Base-by-base conservation (phyloP, 305 asterid species). In the Coffea humblotiana region DNA sequence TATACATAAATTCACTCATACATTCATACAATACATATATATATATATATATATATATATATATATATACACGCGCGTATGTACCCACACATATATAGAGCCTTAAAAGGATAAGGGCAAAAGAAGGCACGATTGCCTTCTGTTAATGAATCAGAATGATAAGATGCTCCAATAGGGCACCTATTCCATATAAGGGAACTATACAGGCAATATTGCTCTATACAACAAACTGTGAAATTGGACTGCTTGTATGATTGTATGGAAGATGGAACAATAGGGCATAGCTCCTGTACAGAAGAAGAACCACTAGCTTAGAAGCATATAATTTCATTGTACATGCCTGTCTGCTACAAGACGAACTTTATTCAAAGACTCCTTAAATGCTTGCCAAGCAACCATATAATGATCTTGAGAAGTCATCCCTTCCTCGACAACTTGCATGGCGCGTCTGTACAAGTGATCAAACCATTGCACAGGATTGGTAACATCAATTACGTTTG, bases 361-460 rank as follows among this genome's bases (percentile, higher is more conserved):
- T 87, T 90, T 91, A 83, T 85, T 87, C 70, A 93, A 90, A 2
- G 94, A 85, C 82, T 93, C 94, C 86, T 90, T 85, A 48, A 94
- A 88, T 1, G 94, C 92, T 83, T 90, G 96, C 93, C 90, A 89
- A 77, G 96, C 97, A 85, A 88, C 93, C 89, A 75, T 87, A 60
- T 80, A 90, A 80, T 90, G 98, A 71, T 90, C 94, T 77, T 84
- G 85, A 68, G 97, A 91, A 8, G 74, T 80, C 87, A 90, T 88
- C 80, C 97, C 98, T 84, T 88, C 96, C 63, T 85, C 89, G 27
- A 90, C 94, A 25, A 93, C 93, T 77, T 90, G 97, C 90, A 93
- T 86, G 63, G 96, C 97, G 0, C 88, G 89, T 84, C 91, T 91
- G 76, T 90, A 89, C 87, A 93, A 85, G 83, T 93, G 92, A 77